Evolutionary conservation across 2,329 filamentous ascomycete genomes (phyloP), one percentile per base, ranked within the genome.

Genomic region (Lasiodiplodia theobromae): DNA sequence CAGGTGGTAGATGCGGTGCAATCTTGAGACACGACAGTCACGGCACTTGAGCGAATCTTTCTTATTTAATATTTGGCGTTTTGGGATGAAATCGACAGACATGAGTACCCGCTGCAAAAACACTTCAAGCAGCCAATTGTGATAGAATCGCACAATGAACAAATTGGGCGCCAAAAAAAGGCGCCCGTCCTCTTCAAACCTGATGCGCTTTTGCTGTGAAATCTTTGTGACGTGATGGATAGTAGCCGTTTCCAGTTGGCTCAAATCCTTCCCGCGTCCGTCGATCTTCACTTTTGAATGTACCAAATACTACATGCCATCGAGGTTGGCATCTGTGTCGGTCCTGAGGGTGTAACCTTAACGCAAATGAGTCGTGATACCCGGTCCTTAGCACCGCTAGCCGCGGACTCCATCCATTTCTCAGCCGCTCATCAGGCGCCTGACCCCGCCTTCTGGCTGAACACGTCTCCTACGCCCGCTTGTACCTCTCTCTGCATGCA

Each of bases 1-100:
- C 74, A 86, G 84, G 81, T 93, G 91, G 91, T 93, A 69, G 44
- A 65, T 52, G 12, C 31, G 11, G 4, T 38, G 21, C 47, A 51
- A n/a, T 16, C 14, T 16, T 14, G 44, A 10, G 31, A 25, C 16
- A 64, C 23, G 44, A 63, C 51, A n/a, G 40, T 52, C 18, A 64
- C 18, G 47, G 23, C 44, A 51, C 47, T 52, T 64, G 31, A 64
- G 60, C 60, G 60, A 64, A 14, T 60, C 14, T 21, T 38, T 64
- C 7, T 64, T 37, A 38, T 31, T 8, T 34, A 34, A 34, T 52
- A 18, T 64, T 23, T 25, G 60, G 60, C 60, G 47, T 64, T 64
- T 64, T 60, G 44, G 60, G 25, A 64, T 37, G n/a, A 44, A 49
- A 34, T 51, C 16, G 21, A 51, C 28, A n/a, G 47, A 38, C 44